Evolutionary conservation across 441 rosid genomes (phyloP).

Genomic region (Erodium chrysanthum): DNA sequence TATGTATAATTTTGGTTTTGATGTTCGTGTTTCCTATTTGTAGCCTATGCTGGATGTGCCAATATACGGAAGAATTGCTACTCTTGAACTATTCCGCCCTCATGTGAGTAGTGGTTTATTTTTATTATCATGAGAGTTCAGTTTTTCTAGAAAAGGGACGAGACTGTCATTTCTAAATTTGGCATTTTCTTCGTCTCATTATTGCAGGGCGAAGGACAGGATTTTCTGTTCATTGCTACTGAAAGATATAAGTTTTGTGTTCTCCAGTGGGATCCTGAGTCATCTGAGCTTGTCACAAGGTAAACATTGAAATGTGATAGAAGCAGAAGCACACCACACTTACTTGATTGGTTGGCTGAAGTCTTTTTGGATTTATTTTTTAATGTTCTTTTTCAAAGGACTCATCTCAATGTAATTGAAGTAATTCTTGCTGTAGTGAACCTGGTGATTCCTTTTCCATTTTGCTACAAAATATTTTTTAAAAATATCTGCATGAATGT

Average conservation of each 20-base stretch:
- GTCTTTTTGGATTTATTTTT: not conserved
- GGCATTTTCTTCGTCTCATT: slow-evolving; percentile 1
- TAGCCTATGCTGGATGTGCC: slow-evolving; percentile 98
- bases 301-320: slow-evolving; percentile 14
- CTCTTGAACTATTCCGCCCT: slow-evolving; percentile 85
- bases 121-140: not conserved
- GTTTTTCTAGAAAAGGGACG: not conserved
- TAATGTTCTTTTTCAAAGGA: not conserved
- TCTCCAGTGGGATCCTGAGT: slow-evolving; percentile 87
- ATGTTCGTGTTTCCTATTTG: slow-evolving; percentile 12
- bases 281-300: slow-evolving; percentile 89
- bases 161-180: not conserved
- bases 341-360: not conserved
- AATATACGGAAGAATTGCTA: slow-evolving; percentile 91
- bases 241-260: slow-evolving; percentile 95
- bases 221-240: slow-evolving; percentile 81
- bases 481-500: not conserved
- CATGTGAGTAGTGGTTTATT: slow-evolving; percentile 45
- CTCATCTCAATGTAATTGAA: not conserved
- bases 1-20: not conserved
- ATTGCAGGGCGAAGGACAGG: slow-evolving; percentile 80
- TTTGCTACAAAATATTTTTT: not conserved
- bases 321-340: slow-evolving; percentile 1
- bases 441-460: not conserved
- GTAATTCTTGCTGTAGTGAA: not conserved